These are phyloP conservation scores for Lipomyces starkeyi DNA, from an alignment of 805 yeast genomes.

Conservation along the genomic window DNA sequence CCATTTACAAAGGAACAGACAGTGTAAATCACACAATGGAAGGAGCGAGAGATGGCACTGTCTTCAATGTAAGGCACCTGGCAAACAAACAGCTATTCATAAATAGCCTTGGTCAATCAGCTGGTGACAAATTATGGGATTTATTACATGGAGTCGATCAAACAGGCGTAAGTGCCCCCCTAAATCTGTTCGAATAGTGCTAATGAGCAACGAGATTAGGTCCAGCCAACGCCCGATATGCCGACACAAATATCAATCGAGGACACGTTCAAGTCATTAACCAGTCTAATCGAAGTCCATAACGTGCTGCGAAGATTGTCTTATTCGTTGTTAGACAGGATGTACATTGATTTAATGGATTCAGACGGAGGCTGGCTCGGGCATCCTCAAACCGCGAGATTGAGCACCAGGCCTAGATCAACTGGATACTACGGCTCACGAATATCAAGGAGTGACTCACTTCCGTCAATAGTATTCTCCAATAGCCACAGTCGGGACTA, in stretches of 20 bases:
- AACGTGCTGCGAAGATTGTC: conserved; percentile 6
- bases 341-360: conserved; percentile 15
- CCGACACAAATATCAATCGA: conserved; percentile 25
- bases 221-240: conserved; percentile 12
- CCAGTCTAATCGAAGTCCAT: neutral
- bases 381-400: conserved; percentile 11
- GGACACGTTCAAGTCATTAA: conserved; percentile 12
- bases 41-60: conserved; percentile 1
- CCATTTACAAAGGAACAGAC: conserved; percentile 3
- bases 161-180: neutral
- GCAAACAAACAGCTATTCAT: neutral
- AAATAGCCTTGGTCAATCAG: conserved; percentile 5
- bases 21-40: neutral
- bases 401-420: conserved; percentile 1
- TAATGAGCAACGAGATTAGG: conserved; percentile 5
- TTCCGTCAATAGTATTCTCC: conserved; percentile 14
- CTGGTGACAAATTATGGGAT: conserved; percentile 18
- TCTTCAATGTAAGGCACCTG: conserved; percentile 2
- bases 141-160: conserved; percentile 18
- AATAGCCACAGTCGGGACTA: neutral
- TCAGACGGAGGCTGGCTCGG: conserved; percentile 13
- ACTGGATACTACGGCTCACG: conserved; percentile 10
- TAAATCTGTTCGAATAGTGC: neutral
- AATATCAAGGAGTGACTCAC: conserved; percentile 10
- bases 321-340: conserved; percentile 7